A percentile compares a stretch with the other conserved stretches of the same genome.
Conservation (phyloP, 345 rosid genomes). For the Arabis hirsuta region DNA sequence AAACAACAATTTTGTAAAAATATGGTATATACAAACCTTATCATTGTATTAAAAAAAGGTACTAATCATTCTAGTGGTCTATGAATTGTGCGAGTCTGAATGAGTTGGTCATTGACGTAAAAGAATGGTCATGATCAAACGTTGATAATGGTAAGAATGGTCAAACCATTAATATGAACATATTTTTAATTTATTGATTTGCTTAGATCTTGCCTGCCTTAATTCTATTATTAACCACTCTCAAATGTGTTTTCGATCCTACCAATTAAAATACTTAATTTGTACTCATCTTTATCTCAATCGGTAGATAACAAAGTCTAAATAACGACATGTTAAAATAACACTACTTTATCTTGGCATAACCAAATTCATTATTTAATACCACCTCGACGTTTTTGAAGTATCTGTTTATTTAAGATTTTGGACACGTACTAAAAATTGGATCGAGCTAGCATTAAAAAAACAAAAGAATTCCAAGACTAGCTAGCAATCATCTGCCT, state of each 20-base stretch:
- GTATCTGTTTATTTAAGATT: slow-evolving; percentile 21
- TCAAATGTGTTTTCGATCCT: slow-evolving; percentile 35
- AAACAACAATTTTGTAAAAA: too few relatives aligned
- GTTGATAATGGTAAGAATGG: slow-evolving; percentile 33
- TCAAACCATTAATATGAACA: slow-evolving; percentile 20
- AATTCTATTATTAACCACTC: slow-evolving; percentile 42
- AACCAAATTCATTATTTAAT: slow-evolving; percentile 30
- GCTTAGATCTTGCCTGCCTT: slow-evolving; percentile 44
- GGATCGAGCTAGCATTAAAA: slow-evolving; percentile 40
- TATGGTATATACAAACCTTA: background rate
- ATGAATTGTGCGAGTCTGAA: slow-evolving; percentile 22
- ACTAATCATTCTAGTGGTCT: slow-evolving; percentile 3
- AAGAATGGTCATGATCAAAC: slow-evolving; percentile 33
- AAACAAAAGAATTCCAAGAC: slow-evolving; percentile 3
- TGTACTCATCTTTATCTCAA: slow-evolving; percentile 37
- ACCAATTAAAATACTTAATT: slow-evolving; percentile 36
- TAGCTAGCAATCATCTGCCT: slow-evolving; percentile 40
- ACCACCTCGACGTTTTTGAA: slow-evolving; percentile 35
- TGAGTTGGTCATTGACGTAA: slow-evolving; percentile 27
- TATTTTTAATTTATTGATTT: slow-evolving; percentile 13
- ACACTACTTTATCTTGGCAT: slow-evolving; percentile 32
- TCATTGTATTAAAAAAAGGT: background rate
- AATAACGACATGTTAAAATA: slow-evolving; percentile 37
- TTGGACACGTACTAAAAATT: slow-evolving; percentile 40
- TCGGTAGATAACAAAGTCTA: slow-evolving; percentile 39